Evolutionary conservation across 192 early-diverging fungal genomes (phyloP).

Genomic region (Coemansia sp.): DNA sequence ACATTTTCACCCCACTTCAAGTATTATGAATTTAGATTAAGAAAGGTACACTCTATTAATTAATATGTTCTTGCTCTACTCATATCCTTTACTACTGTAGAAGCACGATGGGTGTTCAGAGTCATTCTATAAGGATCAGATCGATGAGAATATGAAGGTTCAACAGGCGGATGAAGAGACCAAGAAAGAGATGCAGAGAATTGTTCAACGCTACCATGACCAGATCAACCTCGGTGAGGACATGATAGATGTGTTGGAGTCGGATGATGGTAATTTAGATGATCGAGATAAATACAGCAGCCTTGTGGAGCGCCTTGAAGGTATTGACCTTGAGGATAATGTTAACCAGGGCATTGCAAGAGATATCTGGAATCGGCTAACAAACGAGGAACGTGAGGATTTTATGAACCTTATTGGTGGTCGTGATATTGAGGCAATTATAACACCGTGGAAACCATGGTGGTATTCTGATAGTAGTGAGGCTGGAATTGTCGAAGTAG

Average conservation of each 20-base stretch:
- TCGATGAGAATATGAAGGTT: slow-evolving; percentile 30
- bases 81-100: slow-evolving; percentile 5
- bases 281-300: neutral
- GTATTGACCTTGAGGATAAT: slow-evolving; percentile 20
- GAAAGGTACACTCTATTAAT: no score
- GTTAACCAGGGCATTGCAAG: slow-evolving; percentile 2
- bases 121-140: slow-evolving; percentile 42
- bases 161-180: slow-evolving; percentile 38
- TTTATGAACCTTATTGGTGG: slow-evolving; percentile 23
- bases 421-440: slow-evolving; percentile 15
- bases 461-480: slow-evolving; percentile 8
- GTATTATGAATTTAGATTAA: no score
- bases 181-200: slow-evolving; percentile 35
- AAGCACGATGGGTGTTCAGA: slow-evolving; percentile 40
- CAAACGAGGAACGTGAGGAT: slow-evolving; percentile 18
- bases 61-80: neutral
- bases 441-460: slow-evolving; percentile 42
- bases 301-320: slow-evolving; percentile 25
- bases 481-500: slow-evolving; percentile 16
- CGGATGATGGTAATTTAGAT: neutral
- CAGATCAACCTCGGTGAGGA: slow-evolving; percentile 16
- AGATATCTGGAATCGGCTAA: slow-evolving; percentile 31
- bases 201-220: slow-evolving; percentile 34
- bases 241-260: neutral
- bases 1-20: neutral